These are phyloP conservation scores for Myxozyma mucilagina DNA, from an alignment of 805 yeast genomes.

Conservation along the genomic window DNA sequence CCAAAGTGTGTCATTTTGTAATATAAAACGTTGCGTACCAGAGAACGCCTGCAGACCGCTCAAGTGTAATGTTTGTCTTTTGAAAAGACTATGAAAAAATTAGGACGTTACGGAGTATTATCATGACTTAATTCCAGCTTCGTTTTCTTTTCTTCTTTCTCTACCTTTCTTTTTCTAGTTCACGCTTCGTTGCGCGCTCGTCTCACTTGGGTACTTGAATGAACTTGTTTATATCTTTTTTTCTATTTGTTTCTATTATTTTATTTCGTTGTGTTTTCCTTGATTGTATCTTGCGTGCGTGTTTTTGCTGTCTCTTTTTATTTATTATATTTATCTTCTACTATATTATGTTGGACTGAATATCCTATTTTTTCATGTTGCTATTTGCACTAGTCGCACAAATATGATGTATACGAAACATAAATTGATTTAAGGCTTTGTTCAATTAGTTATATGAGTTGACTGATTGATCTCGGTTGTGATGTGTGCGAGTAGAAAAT, in stretches of 20 bases:
- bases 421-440: not conserved
- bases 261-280: not conserved
- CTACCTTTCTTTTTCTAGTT: no score
- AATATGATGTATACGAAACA: not conserved
- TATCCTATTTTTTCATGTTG: not conserved
- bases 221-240: slow-evolving; percentile 1
- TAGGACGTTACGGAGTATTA: not conserved
- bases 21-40: slow-evolving; percentile 6
- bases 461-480: no score
- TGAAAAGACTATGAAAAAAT: not conserved
- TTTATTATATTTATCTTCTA: not conserved
- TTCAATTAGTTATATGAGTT: not conserved
- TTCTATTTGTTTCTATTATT: not conserved
- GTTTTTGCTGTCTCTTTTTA: not conserved
- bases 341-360: not conserved
- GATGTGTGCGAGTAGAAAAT: no score
- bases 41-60: slow-evolving; percentile 5
- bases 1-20: slow-evolving; percentile 70
- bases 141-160: not conserved
- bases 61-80: slow-evolving; percentile 1
- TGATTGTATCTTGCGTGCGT: not conserved
- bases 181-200: not conserved
- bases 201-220: slow-evolving; percentile 10
- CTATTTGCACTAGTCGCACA: slow-evolving; percentile 13
- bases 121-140: not conserved